Evolutionary conservation across 495 filamentous ascomycete genomes (phyloP), one percentile per base, ranked within the genome.

Genomic region (Thermothielavioides terrestris): DNA sequence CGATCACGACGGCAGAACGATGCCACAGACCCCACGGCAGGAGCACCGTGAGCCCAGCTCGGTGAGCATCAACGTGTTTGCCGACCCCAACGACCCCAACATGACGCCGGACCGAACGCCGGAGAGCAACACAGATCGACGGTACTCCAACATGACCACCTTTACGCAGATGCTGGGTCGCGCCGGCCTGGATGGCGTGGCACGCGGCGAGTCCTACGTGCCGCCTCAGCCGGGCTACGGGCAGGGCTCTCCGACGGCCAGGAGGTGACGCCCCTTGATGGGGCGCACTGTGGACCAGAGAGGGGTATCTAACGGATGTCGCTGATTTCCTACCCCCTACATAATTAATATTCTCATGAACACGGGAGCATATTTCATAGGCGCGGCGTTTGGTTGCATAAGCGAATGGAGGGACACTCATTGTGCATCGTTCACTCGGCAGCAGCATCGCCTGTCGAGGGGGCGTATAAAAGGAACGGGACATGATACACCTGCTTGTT

Each of bases 11-110:
- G 38, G 21, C 46, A 25, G 34, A n/a, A 21, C 42, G 17, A 21
- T 46, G 25, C 52, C 50, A 0, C 55, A 59, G 25, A 65, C 59
- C 18, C 65, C 66, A 7, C 47, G 46, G 9, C 55, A 64, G n/a
- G n/a, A n/a, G 38, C 51, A 71, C 35, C 68, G 77, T 2, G 72
- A 80, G 58, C 70, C 73, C 1, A 84, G 81, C 55, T 64, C 63
- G 27, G 79, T 84, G 62, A 82, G 77, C 64, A 87, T 88, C 58
- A 78, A 80, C 53, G 74, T 89, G 12, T 88, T 84, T 64, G 79
- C 82, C 5, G 83, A 86, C 46, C 78, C 78, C 9, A 69, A 61
- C 5, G 83, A 86, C 46, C 78, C 78, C 9, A 69, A 61, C 14
- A 70, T 74, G 23, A 65, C 45, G 42, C 59, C 59, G 3, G 57